Percentiles rank a stretch among this genome's conserved stretches.
phyloP scores from a whole-genome alignment of 805 yeast species.

The Saturnispora diversa region DNA sequence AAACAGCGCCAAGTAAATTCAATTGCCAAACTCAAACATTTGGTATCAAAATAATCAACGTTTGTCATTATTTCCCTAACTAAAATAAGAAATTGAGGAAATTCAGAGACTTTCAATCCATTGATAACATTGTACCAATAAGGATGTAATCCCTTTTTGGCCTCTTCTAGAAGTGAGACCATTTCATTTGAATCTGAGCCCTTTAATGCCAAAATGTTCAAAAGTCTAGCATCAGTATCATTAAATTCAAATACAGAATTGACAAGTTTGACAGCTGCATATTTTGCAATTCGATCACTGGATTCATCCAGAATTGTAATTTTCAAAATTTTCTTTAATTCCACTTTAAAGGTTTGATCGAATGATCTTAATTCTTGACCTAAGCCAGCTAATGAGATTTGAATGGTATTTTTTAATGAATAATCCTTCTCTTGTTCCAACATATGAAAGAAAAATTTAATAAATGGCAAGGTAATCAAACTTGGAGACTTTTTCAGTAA shows the following conservation, averaged over 20 bases:
- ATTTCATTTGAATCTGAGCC: constrained; percentile 30
- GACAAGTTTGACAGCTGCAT: constrained; percentile 54
- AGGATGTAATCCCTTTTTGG: constrained; percentile 73
- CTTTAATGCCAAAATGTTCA: constrained; percentile 55
- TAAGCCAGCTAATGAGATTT: constrained; percentile 58
- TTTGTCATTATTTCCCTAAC: constrained; percentile 30
- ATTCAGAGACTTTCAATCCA: constrained; percentile 18
- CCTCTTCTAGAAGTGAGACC: constrained; percentile 56
- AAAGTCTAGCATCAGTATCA: constrained; percentile 57
- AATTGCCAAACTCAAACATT: constrained; percentile 33
- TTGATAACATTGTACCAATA: constrained; percentile 55
- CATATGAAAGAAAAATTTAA: constrained; percentile 65
- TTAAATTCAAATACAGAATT: constrained; percentile 58
- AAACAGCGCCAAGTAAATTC: constrained; percentile 50
- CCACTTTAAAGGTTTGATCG: constrained; percentile 31
- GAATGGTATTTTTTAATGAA: constrained; percentile 58
- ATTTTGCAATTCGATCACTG: constrained; percentile 36
- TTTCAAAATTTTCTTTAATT: constrained; percentile 34
- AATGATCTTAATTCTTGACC: constrained; percentile 40
- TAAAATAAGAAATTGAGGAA: constrained; percentile 45
- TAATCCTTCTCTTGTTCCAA: constrained; percentile 56
- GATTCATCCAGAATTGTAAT: constrained; percentile 13
- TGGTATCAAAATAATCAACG: constrained; percentile 11
- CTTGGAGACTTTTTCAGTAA: constrained; percentile 42
- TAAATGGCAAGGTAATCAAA: constrained; percentile 40